Conservation (phyloP, 257 asterid species). For the Scutellaria barbata region DNA sequence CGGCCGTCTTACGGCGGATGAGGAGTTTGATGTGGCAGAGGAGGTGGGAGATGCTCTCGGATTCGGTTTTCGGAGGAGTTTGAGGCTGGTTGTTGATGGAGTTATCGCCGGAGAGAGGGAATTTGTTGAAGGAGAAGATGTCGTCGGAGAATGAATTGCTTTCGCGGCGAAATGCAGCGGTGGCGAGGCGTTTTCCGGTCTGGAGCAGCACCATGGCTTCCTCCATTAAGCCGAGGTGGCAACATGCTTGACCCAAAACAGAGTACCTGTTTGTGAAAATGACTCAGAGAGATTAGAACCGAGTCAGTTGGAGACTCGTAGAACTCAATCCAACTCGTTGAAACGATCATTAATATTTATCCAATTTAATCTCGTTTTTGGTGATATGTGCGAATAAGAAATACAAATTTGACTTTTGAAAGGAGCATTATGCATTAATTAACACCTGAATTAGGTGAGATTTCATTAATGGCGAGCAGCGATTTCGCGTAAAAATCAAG, state of each 20-base stretch:
- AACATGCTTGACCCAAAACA: slow-evolving; percentile 91
- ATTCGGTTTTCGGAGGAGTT: slow-evolving; percentile 56
- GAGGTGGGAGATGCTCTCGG: slow-evolving; percentile 67
- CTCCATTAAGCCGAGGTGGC: slow-evolving; percentile 94
- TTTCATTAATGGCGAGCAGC: slow-evolving; percentile 38
- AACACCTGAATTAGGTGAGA: slow-evolving; percentile 31
- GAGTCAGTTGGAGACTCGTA: slow-evolving; percentile 28
- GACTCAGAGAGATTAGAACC: slow-evolving; percentile 15
- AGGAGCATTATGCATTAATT: slow-evolving; percentile 24
- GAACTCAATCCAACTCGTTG: slow-evolving; percentile 29
- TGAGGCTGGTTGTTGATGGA: slow-evolving; percentile 39
- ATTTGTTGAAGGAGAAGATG: slow-evolving; percentile 62
- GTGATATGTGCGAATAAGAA: slow-evolving; percentile 21
- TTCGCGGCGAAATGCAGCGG: slow-evolving; percentile 88
- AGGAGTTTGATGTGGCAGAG: slow-evolving; percentile 73
- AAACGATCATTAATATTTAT: slow-evolving; percentile 6
- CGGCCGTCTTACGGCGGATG: slow-evolving; percentile 77
- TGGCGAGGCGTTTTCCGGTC: slow-evolving; percentile 88
- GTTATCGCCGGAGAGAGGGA: slow-evolving; percentile 50
- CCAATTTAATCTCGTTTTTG: slow-evolving; percentile 18
- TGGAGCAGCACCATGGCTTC: slow-evolving; percentile 92
- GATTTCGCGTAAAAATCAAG: slow-evolving; percentile 55
- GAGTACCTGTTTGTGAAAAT: slow-evolving; percentile 59
- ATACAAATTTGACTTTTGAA: slow-evolving; percentile 41
- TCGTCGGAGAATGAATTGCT: slow-evolving; percentile 89